Evolutionary conservation across 805 yeast species (phyloP), one percentile per base, ranked within the genome.

Genomic region (Pichia scutulata): DNA sequence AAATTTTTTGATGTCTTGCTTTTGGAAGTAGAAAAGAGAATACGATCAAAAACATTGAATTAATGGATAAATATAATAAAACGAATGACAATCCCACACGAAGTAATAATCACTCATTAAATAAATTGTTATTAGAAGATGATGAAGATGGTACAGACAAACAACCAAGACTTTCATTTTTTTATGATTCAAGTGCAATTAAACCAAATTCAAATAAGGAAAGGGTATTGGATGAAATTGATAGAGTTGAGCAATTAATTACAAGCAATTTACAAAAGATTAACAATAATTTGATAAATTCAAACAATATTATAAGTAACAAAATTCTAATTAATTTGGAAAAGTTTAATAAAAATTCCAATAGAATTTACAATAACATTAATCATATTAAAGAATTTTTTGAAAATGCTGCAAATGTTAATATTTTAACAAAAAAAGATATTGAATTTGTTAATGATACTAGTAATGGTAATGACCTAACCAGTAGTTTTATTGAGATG

Each of bases 321-420:
- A 74, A 75, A 41, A 74, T 89, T 28, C 71, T 86, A 30, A 96
- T 96, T 2, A 71, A 78, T 13, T 75, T 89, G 22, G 75, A 78
- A 54, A 70, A 73, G 43, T 87, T 86, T 60, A 78, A 84, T 19
- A 59, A 62, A 14, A 76, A 77, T 40, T 79, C 88, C 14, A 76
- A 72, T 41, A 71, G 76, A 30, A 79, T 86, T 3, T 81, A 89
- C 84, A 68, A 73, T 28, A 82, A 82, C 49, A 81, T 80, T 7
- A 76, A 77, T 50, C 86, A 87, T 66, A 82, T 95, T 84, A 86
- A 86, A 60, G 76, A 76, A 30, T 84, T 89, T 66, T 78, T 88
- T 58, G 95, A 89, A 47, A 64, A 64, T 51, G 66, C 67, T 24
- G 68, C 70, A 2, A 60, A 64, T 47, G 69, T 62, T 30, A 65